These are phyloP conservation scores for Neoboletus magnificus DNA, from an alignment of 768 basidiomycete species.

Conservation along the genomic window DNA sequence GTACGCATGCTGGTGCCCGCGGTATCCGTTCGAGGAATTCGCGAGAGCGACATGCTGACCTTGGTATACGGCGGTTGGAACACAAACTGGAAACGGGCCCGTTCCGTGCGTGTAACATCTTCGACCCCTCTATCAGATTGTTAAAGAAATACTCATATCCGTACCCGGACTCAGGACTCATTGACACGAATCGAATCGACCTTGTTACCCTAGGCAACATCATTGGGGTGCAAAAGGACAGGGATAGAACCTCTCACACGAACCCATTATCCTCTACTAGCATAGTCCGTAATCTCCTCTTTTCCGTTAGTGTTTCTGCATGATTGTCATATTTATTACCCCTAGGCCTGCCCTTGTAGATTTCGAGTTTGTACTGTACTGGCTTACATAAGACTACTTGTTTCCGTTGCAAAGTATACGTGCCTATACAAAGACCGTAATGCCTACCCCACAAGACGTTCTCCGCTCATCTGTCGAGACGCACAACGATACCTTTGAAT, in stretches of 20 bases:
- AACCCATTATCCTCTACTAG: neutral
- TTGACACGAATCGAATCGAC: neutral
- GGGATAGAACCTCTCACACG: neutral
- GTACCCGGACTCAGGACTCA: neutral
- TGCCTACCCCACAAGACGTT: constrained; percentile 47
- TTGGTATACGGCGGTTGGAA: too few relatives aligned
- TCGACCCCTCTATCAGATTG: too few relatives aligned
- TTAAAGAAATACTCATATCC: neutral
- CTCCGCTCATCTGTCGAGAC: constrained; percentile 67
- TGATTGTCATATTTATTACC: too few relatives aligned
- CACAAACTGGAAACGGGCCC: too few relatives aligned
- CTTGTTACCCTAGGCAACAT: neutral
- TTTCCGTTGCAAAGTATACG: neutral
- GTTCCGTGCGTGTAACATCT: too few relatives aligned
- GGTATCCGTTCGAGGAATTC: neutral
- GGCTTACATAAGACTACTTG: neutral
- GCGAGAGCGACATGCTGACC: too few relatives aligned
- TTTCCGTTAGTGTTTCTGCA: neutral
- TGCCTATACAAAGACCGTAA: constrained; percentile 21
- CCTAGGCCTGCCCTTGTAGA: too few relatives aligned
- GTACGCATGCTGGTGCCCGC: neutral
- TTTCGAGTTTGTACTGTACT: too few relatives aligned
- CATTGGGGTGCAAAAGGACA: neutral
- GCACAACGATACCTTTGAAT: constrained; percentile 86
- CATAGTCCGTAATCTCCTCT: neutral